Evolutionary conservation across 2,329 filamentous ascomycete species (phyloP).

Genomic region (Colletotrichum gigasporum): DNA sequence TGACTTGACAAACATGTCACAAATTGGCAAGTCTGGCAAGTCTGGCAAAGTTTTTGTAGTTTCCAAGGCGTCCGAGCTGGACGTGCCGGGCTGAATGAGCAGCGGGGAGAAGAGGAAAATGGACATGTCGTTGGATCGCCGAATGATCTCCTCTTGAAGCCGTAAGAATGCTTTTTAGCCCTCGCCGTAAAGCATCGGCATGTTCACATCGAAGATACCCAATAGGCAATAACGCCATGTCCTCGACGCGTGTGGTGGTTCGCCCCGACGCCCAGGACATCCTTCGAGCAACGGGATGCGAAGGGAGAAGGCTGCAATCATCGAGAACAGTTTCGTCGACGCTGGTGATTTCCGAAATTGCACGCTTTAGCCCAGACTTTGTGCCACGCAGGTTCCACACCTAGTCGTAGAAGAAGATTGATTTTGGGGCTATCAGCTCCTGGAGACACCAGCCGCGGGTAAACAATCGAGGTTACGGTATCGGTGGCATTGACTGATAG

Average conservation of each 20-base stretch:
- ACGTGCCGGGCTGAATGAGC: background rate
- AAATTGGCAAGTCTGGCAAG: background rate
- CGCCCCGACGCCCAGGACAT: conserved; percentile 40
- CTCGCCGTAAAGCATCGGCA: conserved; percentile 39
- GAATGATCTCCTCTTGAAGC: conserved; percentile 11
- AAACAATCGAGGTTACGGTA: background rate
- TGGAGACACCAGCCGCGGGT: conserved; percentile 17
- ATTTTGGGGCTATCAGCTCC: conserved; percentile 33
- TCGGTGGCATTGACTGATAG: conserved; percentile 27
- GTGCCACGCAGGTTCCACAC: conserved; percentile 34
- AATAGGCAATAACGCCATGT: conserved; percentile 39
- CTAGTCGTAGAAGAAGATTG: conserved; percentile 34
- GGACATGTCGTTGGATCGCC: background rate
- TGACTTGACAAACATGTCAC: background rate
- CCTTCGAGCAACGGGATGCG: background rate
- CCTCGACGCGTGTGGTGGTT: conserved; percentile 33
- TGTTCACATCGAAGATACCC: conserved; percentile 38
- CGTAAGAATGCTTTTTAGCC: conserved; percentile 35
- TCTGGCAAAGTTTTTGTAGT: fast-evolving
- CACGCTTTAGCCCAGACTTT: conserved; percentile 23
- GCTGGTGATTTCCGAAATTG: conserved; percentile 39
- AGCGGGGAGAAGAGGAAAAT: background rate
- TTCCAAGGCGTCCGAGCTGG: background rate
- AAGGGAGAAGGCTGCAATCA: fast-evolving
- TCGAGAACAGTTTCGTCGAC: conserved; percentile 19